Percentiles rank a stretch among this genome's conserved stretches.
phyloP scores from a whole-genome alignment of 2,329 filamentous ascomycete species.

The Neofusicoccum umdonicola region DNA sequence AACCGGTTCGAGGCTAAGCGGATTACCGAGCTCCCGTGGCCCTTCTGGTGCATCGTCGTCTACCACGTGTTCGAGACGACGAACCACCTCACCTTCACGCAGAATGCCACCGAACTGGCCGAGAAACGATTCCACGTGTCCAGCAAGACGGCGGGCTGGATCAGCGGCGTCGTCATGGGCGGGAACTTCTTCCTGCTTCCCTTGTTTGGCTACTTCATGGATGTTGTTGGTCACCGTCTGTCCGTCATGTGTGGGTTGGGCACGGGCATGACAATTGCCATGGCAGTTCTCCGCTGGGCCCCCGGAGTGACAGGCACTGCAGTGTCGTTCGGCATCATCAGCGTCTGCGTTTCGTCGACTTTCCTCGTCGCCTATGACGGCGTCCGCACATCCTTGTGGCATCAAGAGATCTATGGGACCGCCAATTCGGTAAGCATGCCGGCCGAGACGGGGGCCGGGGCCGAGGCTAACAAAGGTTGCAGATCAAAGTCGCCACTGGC shows the following conservation, averaged over 20 bases:
- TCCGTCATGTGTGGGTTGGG: constrained; percentile 48
- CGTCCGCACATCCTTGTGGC: constrained; percentile 59
- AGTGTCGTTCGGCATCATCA: constrained; percentile 59
- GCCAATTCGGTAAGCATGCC: constrained; percentile 47
- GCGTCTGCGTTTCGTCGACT: constrained; percentile 54
- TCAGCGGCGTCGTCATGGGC: constrained; percentile 57
- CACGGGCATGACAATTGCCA: constrained; percentile 51
- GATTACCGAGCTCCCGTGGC: constrained; percentile 57
- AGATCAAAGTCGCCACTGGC: constrained; percentile 59
- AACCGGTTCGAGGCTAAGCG: constrained; percentile 52
- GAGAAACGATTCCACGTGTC: constrained; percentile 58
- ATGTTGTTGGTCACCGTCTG: constrained; percentile 55
- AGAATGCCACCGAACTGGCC: constrained; percentile 61
- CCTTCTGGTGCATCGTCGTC: constrained; percentile 55
- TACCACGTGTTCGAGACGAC: constrained; percentile 61
- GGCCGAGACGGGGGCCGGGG: neutral
- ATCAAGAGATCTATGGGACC: constrained; percentile 59
- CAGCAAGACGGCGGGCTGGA: constrained; percentile 59
- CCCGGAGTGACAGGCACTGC: constrained; percentile 51
- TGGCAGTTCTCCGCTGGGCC: constrained; percentile 55
- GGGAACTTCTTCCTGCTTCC: constrained; percentile 59
- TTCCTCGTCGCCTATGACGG: constrained; percentile 60
- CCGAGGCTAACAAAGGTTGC: neutral
- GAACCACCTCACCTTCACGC: constrained; percentile 53
- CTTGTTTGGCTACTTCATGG: constrained; percentile 55